A percentile compares a stretch with the other conserved stretches of the same genome.
Evolutionary conservation across 2,329 filamentous ascomycete species (phyloP).

Genomic region (Fusarium caatingaense): DNA sequence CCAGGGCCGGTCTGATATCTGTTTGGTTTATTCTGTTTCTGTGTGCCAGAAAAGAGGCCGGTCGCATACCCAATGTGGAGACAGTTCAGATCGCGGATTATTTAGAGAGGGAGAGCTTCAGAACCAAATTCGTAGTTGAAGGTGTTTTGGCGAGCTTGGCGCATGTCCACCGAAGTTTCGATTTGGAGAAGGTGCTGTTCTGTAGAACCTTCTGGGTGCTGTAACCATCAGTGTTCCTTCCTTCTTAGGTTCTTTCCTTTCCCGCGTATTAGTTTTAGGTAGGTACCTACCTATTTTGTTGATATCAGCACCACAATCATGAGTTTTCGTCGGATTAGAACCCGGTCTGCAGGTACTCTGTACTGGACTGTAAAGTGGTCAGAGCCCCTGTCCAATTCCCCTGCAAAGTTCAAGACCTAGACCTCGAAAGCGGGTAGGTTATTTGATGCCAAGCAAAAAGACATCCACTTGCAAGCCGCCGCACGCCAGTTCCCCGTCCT

Average conservation of each 20-base stretch:
- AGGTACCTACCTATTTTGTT: not conserved
- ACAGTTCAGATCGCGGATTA: constrained; percentile 8
- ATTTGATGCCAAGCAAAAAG: constrained; percentile 25
- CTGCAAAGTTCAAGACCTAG: constrained; percentile 24
- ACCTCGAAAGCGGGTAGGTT: constrained; percentile 14
- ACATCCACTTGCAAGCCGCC: constrained; percentile 31
- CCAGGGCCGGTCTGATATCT: constrained; percentile 1
- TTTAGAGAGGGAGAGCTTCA: not conserved
- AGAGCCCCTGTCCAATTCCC: constrained; percentile 17
- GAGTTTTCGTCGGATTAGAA: constrained; percentile 3
- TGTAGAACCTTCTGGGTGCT: not conserved
- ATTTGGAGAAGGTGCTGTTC: not conserved
- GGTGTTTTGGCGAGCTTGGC: not conserved
- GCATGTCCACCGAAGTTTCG: not conserved
- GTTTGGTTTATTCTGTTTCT: constrained; percentile 18
- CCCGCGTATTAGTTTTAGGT: not conserved
- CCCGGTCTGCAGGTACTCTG: not conserved
- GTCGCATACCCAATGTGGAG: constrained; percentile 13
- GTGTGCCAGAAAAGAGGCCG: constrained; percentile 17
- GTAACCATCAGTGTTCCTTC: not conserved
- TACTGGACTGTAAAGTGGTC: constrained; percentile 7
- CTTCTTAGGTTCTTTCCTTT: not conserved
- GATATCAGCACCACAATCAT: constrained; percentile 1
- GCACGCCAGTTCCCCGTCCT: constrained; percentile 38
- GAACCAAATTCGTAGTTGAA: not conserved